Evolutionary conservation across 768 basidiomycete genomes (phyloP), one percentile per base, ranked within the genome.

Genomic region (Trametes punicea): DNA sequence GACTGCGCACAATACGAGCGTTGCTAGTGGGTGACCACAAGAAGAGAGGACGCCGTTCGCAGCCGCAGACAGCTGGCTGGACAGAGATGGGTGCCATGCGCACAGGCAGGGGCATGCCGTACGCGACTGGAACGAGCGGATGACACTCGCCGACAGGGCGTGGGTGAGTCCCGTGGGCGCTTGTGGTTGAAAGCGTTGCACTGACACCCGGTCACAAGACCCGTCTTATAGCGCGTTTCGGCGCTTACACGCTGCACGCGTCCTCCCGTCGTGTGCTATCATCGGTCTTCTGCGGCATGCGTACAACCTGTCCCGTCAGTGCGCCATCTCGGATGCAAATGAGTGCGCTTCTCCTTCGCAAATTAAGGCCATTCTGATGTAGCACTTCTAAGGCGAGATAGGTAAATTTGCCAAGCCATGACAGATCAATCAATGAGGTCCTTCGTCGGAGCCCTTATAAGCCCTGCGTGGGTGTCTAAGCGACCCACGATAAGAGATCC

Each of bases 1-100:
- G 26, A 46, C 41, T 26, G 54, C 46, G 50, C 27, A 50, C 42
- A 60, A 55, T 50, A 40, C 44, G 25, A 44, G 38, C 47, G 56
- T 39, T 56, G 60, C 30, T 36, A 59, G 51, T 59, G 57, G 57
- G 25, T 31, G 46, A 11, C 25, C 21, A 1, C 11, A 46, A 57
- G 51, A 40, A 5, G 41, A 3, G 44, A 4, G 41, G 29, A 13
- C 25, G 16, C 11, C 20, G 47, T 27, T 47, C 44, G 45, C 44
- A 57, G 49, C 30, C 36, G 25, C 33, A 46, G 34, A 31, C 44
- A 36, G 44, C 34, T 36, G 34, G 38, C 50, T 41, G 39, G 29
- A 42, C 27, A 38, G 36, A 29, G 30, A 51, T 45, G 42, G 44
- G 18, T 51, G 50, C 49, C 56, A 57, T 57, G 34, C 34, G 34